Evolutionary conservation across 2,329 filamentous ascomycete genomes (phyloP).

Genomic region (Arthroderma uncinatum): DNA sequence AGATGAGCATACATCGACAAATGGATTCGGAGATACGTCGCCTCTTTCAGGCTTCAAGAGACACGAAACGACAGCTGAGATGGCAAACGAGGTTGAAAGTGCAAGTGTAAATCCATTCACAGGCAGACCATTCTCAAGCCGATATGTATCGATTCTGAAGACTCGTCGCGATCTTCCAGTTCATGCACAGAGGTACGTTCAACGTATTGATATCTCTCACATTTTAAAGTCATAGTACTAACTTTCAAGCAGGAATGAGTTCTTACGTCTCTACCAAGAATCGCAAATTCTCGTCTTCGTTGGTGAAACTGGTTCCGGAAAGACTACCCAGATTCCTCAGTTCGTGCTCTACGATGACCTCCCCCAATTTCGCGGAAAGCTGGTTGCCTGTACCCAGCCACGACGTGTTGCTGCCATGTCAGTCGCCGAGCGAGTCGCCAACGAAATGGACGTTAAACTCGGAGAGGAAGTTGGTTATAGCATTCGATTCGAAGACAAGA

Average conservation of each 20-base stretch:
- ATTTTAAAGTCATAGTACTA: neutral
- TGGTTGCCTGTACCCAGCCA: constrained; percentile 94
- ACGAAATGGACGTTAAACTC: constrained; percentile 87
- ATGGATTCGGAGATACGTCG: constrained; percentile 29
- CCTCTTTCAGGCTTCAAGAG: constrained; percentile 56
- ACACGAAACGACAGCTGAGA: constrained; percentile 66
- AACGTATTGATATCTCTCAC: neutral
- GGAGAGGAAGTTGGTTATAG: constrained; percentile 96
- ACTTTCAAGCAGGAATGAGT: constrained; percentile 57
- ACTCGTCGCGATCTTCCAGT: constrained; percentile 77
- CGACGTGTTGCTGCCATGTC: constrained; percentile 98
- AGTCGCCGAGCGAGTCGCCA: constrained; percentile 91
- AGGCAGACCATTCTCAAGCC: constrained; percentile 59
- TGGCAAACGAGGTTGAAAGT: constrained; percentile 66
- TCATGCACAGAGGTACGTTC: constrained; percentile 65
- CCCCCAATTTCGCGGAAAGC: constrained; percentile 71
- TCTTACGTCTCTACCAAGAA: constrained; percentile 82
- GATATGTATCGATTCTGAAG: constrained; percentile 85
- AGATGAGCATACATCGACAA: constrained; percentile 31
- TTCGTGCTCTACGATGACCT: constrained; percentile 97
- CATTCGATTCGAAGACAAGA: constrained; percentile 96
- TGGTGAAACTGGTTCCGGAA: constrained; percentile 97
- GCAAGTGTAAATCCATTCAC: constrained; percentile 79
- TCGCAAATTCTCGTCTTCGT: constrained; percentile 97
- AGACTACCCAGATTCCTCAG: constrained; percentile 97